These are phyloP conservation scores for Euptelea pleiosperma DNA, from an alignment of 164 flowering plant genomes.

Conservation along the genomic window DNA sequence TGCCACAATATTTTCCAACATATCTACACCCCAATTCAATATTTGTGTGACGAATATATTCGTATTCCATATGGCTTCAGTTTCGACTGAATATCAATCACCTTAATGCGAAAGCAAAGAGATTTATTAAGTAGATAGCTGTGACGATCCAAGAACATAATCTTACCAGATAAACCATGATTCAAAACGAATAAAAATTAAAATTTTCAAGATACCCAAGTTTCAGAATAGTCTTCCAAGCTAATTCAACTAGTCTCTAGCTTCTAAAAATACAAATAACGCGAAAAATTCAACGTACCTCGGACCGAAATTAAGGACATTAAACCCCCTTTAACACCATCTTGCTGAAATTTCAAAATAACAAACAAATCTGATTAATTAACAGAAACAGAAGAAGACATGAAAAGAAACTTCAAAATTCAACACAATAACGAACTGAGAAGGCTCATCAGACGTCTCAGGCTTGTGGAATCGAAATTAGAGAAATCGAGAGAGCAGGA, in stretches of 20 bases:
- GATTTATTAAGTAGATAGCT: neutral
- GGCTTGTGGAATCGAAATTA: neutral
- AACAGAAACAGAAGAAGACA: neutral
- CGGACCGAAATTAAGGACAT: slow-evolving; percentile 35
- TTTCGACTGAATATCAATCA: neutral
- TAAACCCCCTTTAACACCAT: slow-evolving; percentile 37
- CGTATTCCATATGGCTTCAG: no score
- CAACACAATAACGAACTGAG: no score
- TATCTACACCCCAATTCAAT: neutral
- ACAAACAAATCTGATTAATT: neutral
- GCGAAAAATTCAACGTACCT: slow-evolving; percentile 26
- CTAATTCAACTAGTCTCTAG: slow-evolving; percentile 1
- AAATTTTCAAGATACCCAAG: neutral
- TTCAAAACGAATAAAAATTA: neutral
- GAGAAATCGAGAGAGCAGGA: neutral
- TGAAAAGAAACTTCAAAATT: neutral
- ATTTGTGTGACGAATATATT: no score
- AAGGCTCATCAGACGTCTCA: no score
- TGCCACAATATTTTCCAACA: neutral
- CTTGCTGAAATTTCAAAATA: slow-evolving; percentile 25
- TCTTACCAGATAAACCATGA: neutral
- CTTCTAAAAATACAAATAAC: neutral
- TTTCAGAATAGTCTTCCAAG: neutral
- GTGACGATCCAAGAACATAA: neutral
- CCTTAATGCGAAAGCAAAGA: neutral